Evolutionary conservation across 2,329 filamentous ascomycete genomes (phyloP), one percentile per base, ranked within the genome.

Genomic region (Penicillium corylophilum): DNA sequence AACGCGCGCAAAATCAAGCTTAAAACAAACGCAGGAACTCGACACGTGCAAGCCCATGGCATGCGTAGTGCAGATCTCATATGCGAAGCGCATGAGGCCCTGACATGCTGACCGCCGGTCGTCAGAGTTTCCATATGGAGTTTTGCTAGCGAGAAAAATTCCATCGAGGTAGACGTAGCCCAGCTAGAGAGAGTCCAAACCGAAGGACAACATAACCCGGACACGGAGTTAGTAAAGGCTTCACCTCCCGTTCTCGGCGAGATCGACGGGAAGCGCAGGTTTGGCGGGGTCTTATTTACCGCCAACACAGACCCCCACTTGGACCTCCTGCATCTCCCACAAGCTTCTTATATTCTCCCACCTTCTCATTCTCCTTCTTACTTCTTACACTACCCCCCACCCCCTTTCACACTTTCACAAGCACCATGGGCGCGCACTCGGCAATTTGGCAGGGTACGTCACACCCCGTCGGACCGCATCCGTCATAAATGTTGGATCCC

Each of bases 401-500:
- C 44, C 48, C 44, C 43, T 31, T 49, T 59, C 63, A 67, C 36
- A 22, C 24, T 20, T 26, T 16, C 9, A 31, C 46, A 38, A 35
- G 31, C 28, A 51, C 48, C 53, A 71, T 71, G 68, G 61, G 68
- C 61, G 61, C 59, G n/a, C 67, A 71, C 64, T 69, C 67, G 43
- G 68, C 66, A 57, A 60, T 69, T 50, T 71, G 67, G 66, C 67
- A 71, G 66, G 64, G 68, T 71, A 68, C 33, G 57, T 39, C 24
- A n/a, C n/a, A n/a, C 29, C n/a, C 29, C 23, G 5, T 36, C 41
- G 18, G 33, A 45, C 39, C 35, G 26, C 41, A 48, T 45, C 35
- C 20, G 31, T 31, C 36, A 41, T 18, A 31, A 20, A 16, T 24
- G 43, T 44, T n/a, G n/a, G 26, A 10, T 28, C 33, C 54, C 46